These are phyloP conservation scores for Chrysoporthe austroafricana DNA, from an alignment of 2,329 filamentous ascomycete genomes.

Conservation along the genomic window DNA sequence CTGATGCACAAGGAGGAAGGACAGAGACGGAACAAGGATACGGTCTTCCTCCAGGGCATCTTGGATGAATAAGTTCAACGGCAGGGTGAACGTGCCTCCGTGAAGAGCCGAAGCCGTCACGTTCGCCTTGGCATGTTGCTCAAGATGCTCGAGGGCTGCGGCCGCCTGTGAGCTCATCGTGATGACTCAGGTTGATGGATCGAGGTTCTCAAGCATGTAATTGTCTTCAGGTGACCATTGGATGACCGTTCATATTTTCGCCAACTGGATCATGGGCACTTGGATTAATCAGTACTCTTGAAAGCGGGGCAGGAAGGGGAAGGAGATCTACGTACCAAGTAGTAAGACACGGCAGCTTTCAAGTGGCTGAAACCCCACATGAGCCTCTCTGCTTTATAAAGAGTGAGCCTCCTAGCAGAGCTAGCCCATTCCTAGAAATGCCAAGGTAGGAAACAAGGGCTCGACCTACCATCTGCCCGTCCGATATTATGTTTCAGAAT, in stretches of 20 bases:
- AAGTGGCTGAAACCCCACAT: constrained; percentile 7
- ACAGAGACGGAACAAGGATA: constrained; percentile 55
- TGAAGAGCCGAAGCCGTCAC: constrained; percentile 44
- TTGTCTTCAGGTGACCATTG: neutral
- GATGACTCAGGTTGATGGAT: neutral
- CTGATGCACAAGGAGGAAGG: constrained; percentile 55
- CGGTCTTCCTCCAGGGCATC: constrained; percentile 46
- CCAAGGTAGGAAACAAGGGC: neutral
- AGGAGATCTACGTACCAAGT: neutral
- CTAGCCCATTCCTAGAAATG: neutral
- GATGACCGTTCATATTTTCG: neutral
- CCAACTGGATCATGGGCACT: neutral
- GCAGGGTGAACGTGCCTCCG: constrained; percentile 49
- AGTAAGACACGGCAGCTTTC: neutral
- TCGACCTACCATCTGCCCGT: neutral
- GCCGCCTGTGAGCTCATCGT: constrained; percentile 16
- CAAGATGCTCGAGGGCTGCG: constrained; percentile 11
- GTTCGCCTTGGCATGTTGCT: constrained; percentile 11
- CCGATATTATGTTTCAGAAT: neutral
- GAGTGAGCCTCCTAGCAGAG: neutral
- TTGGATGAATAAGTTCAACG: constrained; percentile 50
- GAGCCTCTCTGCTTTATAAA: neutral
- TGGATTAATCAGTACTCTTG: neutral
- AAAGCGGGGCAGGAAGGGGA: neutral
- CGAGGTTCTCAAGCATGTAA: neutral